Conservation (phyloP, 2,329 filamentous ascomycete species). For the Fusarium sp. region DNA sequence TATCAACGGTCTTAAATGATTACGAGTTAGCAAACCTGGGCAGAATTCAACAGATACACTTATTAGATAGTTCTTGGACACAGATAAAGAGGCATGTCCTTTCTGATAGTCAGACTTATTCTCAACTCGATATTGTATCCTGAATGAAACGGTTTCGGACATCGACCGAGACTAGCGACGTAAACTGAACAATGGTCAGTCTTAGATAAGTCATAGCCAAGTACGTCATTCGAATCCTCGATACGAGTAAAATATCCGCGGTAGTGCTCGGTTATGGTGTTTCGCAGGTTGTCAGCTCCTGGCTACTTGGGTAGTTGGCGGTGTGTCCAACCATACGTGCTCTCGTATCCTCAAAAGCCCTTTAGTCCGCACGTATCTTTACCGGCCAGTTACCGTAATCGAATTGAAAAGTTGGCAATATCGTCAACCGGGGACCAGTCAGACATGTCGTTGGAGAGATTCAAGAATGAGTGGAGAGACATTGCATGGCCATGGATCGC, state of each 20-base stretch:
- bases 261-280: conserved; percentile 40
- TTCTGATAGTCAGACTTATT: not conserved
- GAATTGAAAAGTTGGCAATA: conserved; percentile 1
- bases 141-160: not conserved
- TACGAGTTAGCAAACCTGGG: too few species aligned
- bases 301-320: conserved; percentile 17
- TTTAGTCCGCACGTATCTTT: conserved; percentile 71
- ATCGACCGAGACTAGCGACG: conserved; percentile 2
- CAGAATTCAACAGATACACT: too few species aligned
- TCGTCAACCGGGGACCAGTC: conserved; percentile 17
- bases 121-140: not conserved
- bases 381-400: conserved; percentile 60
- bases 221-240: conserved; percentile 73
- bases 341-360: conserved; percentile 71
- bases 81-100: too few species aligned
- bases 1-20: too few species aligned
- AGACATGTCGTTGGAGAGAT: conserved; percentile 24
- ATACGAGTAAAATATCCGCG: conserved; percentile 57
- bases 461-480: conserved; percentile 9
- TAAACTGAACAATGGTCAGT: not conserved
- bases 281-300: conserved; percentile 5
- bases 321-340: conserved; percentile 56
- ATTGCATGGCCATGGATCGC: conserved; percentile 33
- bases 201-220: not conserved
- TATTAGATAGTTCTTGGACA: too few species aligned